These are phyloP conservation scores for Pittosporum tobira DNA, from an alignment of 129 eudicot species.

Conservation along the genomic window DNA sequence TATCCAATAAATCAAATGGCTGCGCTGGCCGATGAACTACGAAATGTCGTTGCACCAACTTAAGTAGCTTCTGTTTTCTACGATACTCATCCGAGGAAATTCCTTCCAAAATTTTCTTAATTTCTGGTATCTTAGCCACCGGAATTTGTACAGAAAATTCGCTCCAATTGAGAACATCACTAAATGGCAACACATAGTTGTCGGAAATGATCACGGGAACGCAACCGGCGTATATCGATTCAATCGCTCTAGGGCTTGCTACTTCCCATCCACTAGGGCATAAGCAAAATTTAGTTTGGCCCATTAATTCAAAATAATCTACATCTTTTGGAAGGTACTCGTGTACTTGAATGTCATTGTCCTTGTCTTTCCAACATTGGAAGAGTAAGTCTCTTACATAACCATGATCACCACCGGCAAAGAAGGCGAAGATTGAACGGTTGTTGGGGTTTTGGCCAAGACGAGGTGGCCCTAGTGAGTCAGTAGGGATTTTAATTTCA, in stretches of 20 bases:
- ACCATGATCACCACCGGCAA: slow-evolving; percentile 44
- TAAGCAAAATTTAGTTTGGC: slow-evolving; percentile 40
- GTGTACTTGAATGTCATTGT: slow-evolving; percentile 29
- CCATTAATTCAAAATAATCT: slow-evolving; percentile 28
- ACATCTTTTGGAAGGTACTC: slow-evolving; percentile 32
- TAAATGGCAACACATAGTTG: slow-evolving; percentile 40
- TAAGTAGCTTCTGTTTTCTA: slow-evolving; percentile 32
- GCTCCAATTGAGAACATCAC: slow-evolving; percentile 68
- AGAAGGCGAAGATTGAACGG: slow-evolving; percentile 41
- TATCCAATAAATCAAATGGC: slow-evolving; percentile 38
- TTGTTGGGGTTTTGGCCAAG: slow-evolving; percentile 27
- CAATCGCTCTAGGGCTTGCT: slow-evolving; percentile 60
- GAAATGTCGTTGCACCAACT: slow-evolving; percentile 45
- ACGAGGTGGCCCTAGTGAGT: slow-evolving; percentile 25
- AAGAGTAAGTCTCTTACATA: slow-evolving; percentile 29
- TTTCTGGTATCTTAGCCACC: slow-evolving; percentile 33
- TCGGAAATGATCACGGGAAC: slow-evolving; percentile 59
- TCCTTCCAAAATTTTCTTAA: slow-evolving; percentile 28
- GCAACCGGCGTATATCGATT: slow-evolving; percentile 46
- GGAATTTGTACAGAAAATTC: slow-evolving; percentile 46
- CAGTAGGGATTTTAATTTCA: slow-evolving; percentile 31
- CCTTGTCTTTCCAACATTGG: slow-evolving; percentile 28
- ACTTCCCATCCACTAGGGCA: slow-evolving; percentile 73
- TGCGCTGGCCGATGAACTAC: slow-evolving; percentile 33
- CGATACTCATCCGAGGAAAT: slow-evolving; percentile 23